Evolutionary conservation across 73 alveolate genomes (phyloP), one percentile per base, ranked within the genome.

Genomic region (Paraurostyla sp.): DNA sequence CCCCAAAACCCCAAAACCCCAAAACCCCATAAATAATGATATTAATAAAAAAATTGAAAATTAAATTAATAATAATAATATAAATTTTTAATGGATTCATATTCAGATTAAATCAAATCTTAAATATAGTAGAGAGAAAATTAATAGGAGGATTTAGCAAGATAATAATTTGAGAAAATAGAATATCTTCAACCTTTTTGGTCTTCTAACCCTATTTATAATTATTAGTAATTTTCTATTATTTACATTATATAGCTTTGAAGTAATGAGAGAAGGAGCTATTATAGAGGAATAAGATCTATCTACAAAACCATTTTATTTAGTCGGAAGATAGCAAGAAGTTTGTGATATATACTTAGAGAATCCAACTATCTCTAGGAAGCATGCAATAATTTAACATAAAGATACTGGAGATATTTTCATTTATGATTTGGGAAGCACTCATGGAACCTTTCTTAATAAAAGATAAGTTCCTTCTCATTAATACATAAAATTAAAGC

Each of bases 391-490:
- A 20, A 46, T 95, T 16, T 93, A 95, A 83, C 92, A 83, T 49
- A 93, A 90, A 80, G 94, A 93, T 57, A 91, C 95, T 33, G 97
- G 95, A 40, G 97, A 91, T 30, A 50, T 92, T 23, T 95, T 75
- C 76, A 40, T 91, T 36, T 93, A 91, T 68, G 98, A 93, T 90
- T 62, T 95, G 33, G 97, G 96, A 0, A 86, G 95, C 40, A 84
- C 96, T 15, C 94, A 95, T 83, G 97, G 97, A 4, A 95, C 98
- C 18, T 86, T 35, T 69, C 87, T 95, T 0, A 95, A 93, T 89
- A 92, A 94, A 29, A 71, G 57, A 38, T 71, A 20, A 41, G 58
- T 95, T 3, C 95, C 93, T 3, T 87, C 93, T 25, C 68, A 58
- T 35, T 63, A 83, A 42, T 95, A 93, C 62, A 76, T 83, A 33